Base-by-base conservation (phyloP, 495 filamentous ascomycete species). In the Rostrohypoxylon terebratum region DNA sequence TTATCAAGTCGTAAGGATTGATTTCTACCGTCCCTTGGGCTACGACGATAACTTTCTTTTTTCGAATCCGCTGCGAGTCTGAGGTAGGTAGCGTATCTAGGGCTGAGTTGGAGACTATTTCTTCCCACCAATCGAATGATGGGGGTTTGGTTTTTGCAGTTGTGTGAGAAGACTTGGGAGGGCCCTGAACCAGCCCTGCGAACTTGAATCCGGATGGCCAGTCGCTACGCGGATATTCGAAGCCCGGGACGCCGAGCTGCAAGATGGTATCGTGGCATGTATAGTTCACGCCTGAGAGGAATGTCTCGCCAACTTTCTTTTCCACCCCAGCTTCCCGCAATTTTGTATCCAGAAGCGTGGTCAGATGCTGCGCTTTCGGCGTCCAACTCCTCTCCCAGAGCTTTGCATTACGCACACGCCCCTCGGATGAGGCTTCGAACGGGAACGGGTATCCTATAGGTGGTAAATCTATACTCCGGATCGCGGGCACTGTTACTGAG, bases 11-110 rank as follows among this genome's bases (percentile, higher is more conserved):
- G 38, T 59, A 40, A 8, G 72, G 75, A 42, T 77, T 61, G 25
- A 62, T 75, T 54, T 75, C 75, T 13, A 78, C 69, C 25, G 81
- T 83, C 25, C 81, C 81, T 59, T 83, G 81, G 0, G 75, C 72
- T 8, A 82, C 78, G 38, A 83, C 73, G 16, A 82, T 57, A n/a
- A 82, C 55, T 21, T 78, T 79, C 51, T 78, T 81, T 20, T 50
- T 18, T 9, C 8, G 14, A 58, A 25, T 9, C 6, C 20, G 8
- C 7, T 18, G 11, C 51, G 40, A 18, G 42, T 57, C 40, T n/a
- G 50, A 34, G 69, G 16, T 53, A 33, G 20, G 38, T 7, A 25
- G 28, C 45, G 18, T 4, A 5, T 34, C 14, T 2, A 59, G 31
- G 0, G 62, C 13, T 10, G 53, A 67, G 48, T 67, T 72, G 13